phyloP scores from a whole-genome alignment of 1,139 yeast genomes.

The Hyphopichia khmerensis region DNA sequence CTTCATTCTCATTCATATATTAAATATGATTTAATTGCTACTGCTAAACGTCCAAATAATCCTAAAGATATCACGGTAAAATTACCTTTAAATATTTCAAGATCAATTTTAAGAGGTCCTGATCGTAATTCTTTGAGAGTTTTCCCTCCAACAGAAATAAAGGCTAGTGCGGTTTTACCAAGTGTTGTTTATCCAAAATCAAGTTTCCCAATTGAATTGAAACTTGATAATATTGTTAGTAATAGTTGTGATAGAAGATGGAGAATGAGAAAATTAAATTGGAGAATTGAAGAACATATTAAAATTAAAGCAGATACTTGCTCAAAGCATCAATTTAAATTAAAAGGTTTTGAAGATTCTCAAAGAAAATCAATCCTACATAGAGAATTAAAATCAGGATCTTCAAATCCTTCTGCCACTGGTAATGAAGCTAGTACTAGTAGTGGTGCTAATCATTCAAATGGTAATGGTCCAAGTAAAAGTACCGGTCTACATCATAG shows the following conservation, averaged over 20 bases:
- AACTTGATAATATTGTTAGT: constrained; percentile 72
- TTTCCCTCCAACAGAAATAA: constrained; percentile 92
- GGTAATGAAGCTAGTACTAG: constrained; percentile 2
- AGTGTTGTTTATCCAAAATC: constrained; percentile 88
- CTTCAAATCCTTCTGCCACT: not conserved
- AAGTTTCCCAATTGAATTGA: constrained; percentile 76
- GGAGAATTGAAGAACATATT: constrained; percentile 87
- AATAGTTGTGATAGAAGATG: constrained; percentile 62
- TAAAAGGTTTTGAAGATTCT: constrained; percentile 46
- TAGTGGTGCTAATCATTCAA: constrained; percentile 15
- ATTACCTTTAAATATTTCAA: constrained; percentile 71
- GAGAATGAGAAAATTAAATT: constrained; percentile 85
- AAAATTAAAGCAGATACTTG: constrained; percentile 63
- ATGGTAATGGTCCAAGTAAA: constrained; percentile 7
- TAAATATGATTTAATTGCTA: constrained; percentile 73
- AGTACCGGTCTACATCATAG: constrained; percentile 34
- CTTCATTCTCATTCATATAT: constrained; percentile 56
- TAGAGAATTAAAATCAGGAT: constrained; percentile 11
- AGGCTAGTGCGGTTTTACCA: constrained; percentile 84
- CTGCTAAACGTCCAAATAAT: constrained; percentile 26
- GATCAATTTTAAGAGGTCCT: constrained; percentile 79
- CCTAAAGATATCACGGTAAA: constrained; percentile 39
- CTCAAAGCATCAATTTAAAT: constrained; percentile 49
- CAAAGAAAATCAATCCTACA: constrained; percentile 25
- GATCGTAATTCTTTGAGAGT: constrained; percentile 86